Base-by-base conservation (phyloP, 2,329 filamentous ascomycete genomes). In the Alternaria viburni region DNA sequence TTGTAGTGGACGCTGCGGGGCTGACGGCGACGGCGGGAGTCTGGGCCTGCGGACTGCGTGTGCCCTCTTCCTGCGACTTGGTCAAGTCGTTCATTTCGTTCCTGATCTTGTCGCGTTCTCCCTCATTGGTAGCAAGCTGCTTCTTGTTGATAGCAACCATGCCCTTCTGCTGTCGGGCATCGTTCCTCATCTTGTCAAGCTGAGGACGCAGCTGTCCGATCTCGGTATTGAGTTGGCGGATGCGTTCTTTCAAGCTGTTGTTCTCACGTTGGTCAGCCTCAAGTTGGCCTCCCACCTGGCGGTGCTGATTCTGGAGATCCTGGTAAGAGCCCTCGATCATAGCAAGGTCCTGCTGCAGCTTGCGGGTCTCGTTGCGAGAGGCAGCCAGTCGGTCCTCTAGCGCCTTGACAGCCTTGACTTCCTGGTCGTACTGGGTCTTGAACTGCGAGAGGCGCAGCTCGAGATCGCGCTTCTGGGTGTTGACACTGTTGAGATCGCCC, bases 141-240 rank as follows among this genome's bases (percentile, higher is more conserved):
- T 99, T 99, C 86, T 96, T 98, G 83, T 97, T 97, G 82, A 99
- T 99, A 46, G 96, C 94, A 28, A 97, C 95, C 69, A 98, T 86
- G 17, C 96, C 96, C 83, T 97, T 98, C 77, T 98, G 94, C 79
- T 98, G 96, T 45, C 96, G 90, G 25, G 93, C 93, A 72, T 97
- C 93, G 12, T 91, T 93, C 78, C 92, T 93, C 72, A 97, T 86
- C 84, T 97, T 98, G 79, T 99, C 96, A 56, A 99, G 89, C 69
- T 95, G 90, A 30, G 94, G 93, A 79, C 93, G 96, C 44, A 98
- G 83, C 79, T 93, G 90, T 17, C 88, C 86, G 71, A 97, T 90
- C 79, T 97, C 93, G 12, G 88, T 86, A 74, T 97, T 99, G 45
- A 93, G 87, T 56, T 90, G 86, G 30, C 91, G 89, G 69, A 99